phyloP scores from a whole-genome alignment of 768 basidiomycete species.

The Floccularia luteovirens region DNA sequence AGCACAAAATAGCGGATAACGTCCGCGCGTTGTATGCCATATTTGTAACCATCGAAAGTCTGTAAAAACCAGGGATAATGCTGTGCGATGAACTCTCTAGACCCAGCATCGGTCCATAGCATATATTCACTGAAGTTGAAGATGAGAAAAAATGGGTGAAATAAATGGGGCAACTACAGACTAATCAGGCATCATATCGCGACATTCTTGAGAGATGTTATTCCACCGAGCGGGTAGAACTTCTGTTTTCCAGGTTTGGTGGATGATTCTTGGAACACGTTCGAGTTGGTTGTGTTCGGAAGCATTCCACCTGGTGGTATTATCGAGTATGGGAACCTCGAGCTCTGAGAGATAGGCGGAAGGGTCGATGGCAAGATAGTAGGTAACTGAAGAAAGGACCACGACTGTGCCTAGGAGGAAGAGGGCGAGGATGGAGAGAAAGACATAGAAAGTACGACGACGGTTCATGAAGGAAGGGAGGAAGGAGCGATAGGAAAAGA shows the following conservation, averaged over 20 bases:
- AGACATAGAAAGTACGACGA: conserved; percentile 34
- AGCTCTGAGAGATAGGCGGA: conserved; percentile 73
- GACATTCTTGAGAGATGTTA: conserved; percentile 73
- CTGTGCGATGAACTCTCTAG: conserved; percentile 83
- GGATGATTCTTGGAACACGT: conserved; percentile 85
- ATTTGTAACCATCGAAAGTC: conserved; percentile 88
- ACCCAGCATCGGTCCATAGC: conserved; percentile 92
- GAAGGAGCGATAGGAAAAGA: background rate
- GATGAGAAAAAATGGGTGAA: conserved; percentile 10
- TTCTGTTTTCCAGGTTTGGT: conserved; percentile 98
- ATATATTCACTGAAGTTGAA: conserved; percentile 71
- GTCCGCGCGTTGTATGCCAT: conserved; percentile 92
- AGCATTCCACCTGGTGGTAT: conserved; percentile 56
- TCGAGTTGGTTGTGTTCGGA: conserved; percentile 56
- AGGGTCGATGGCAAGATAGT: conserved; percentile 77
- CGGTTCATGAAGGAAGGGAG: conserved; percentile 29
- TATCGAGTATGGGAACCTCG: conserved; percentile 57
- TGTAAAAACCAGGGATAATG: conserved; percentile 91
- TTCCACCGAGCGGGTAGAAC: conserved; percentile 79
- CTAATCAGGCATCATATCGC: conserved; percentile 95
- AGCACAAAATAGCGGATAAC: conserved; percentile 98
- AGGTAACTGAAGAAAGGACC: conserved; percentile 88
- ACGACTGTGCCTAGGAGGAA: conserved; percentile 83
- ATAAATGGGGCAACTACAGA: conserved; percentile 33
- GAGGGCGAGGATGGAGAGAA: conserved; percentile 52